Evolutionary conservation across 192 early-diverging fungal species (phyloP), one percentile per base, ranked within the genome.

Genomic region (Podila verticillata): DNA sequence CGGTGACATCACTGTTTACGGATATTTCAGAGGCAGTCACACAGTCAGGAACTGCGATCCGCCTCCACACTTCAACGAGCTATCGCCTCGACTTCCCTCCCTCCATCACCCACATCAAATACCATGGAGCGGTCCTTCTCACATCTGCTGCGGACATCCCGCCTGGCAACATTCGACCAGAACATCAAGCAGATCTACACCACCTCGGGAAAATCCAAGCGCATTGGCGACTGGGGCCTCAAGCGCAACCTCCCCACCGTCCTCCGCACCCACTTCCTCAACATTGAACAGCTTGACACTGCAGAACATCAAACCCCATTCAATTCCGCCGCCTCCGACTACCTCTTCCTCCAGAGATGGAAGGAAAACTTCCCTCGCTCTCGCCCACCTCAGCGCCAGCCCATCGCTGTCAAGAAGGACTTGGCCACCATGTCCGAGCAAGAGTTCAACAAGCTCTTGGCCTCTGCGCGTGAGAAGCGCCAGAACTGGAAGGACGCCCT

Each of bases 321-420:
- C 82, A 73, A 88, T 57, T 89, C 89, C 35, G 93, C 87, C n/a
- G 68, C 90, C 59, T 73, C 80, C 31, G 82, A 88, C 65, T 91
- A 86, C 35, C 77, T 89, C 66, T 86, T 87, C 72, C 58, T 87
- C 17, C 85, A 85, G 66, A 69, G 88, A 28, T 94, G 92, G 92
- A 93, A 91, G 70, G 91, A 94, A 58, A 92, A 92, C 72, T 94
- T 93, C 65, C 87, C 87, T 13, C 79, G 82, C 57, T 92, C 91
- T 28, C 82, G 82, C 48, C 83, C 84, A 29, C 91, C 91, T 7
- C 49, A 74, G 36, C 82, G 84, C 49, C 83, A 82, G 22, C 75
- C 79, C 49, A 74, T 84, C 61, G 57, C 68, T 22, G 66, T 84
- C 29, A 56, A 81, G 70, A 84, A 85, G 57, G 91, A 90, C 82